Evolutionary conservation across 192 early-diverging fungal species (phyloP).

Genomic region (Mortierella alpina): DNA sequence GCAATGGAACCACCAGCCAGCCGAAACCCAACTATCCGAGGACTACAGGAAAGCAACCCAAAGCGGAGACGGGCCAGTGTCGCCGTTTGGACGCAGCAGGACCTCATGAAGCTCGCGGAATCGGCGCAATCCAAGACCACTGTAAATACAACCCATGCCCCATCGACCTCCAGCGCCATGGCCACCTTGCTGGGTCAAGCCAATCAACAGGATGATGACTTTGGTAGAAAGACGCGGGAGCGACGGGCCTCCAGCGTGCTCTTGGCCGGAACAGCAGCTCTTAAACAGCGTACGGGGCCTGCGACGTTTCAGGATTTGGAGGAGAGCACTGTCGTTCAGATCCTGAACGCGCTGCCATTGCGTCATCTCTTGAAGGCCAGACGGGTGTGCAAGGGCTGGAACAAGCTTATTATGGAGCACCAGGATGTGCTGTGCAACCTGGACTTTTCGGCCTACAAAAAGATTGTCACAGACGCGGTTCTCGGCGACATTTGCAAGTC

Average conservation of each 20-base stretch:
- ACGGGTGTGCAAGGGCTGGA: slow-evolving; percentile 53
- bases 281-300: slow-evolving; percentile 24
- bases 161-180: slow-evolving; percentile 7
- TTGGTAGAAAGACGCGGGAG: not conserved
- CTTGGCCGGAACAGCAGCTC: not conserved
- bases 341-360: slow-evolving; percentile 64
- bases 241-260: slow-evolving; percentile 3
- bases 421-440: slow-evolving; percentile 58
- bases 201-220: not conserved
- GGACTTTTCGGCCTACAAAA: slow-evolving; percentile 69
- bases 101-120: slow-evolving; percentile 74
- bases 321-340: slow-evolving; percentile 45
- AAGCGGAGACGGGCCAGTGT: slow-evolving; percentile 72
- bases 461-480: slow-evolving; percentile 64
- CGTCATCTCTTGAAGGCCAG: slow-evolving; percentile 56
- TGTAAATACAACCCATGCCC: slow-evolving; percentile 4
- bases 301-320: slow-evolving; percentile 39
- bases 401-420: slow-evolving; percentile 58
- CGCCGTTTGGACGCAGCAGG: slow-evolving; percentile 83
- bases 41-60: slow-evolving; percentile 43
- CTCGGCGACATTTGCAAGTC: slow-evolving; percentile 59
- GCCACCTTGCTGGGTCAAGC: not conserved
- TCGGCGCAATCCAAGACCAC: slow-evolving; percentile 28
- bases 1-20: slow-evolving; percentile 50
- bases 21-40: slow-evolving; percentile 44